Evolutionary conservation across 2,329 filamentous ascomycete genomes (phyloP).

Genomic region (Coniochaeta sp.): DNA sequence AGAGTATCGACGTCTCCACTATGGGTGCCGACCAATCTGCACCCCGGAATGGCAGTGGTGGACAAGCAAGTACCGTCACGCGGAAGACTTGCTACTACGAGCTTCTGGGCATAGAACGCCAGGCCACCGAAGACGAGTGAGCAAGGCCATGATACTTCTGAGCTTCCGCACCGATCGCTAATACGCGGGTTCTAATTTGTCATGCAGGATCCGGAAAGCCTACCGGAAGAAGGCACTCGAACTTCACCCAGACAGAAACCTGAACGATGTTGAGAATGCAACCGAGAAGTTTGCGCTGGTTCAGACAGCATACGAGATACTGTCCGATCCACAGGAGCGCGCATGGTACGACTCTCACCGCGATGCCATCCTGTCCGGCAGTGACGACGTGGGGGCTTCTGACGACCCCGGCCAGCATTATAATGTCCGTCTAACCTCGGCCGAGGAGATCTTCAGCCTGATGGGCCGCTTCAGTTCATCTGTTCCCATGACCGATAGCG

Average conservation of each 20-base stretch:
- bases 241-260: constrained; percentile 91
- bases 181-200: not conserved
- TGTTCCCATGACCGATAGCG: constrained; percentile 72
- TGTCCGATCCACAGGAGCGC: constrained; percentile 90
- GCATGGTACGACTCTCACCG: constrained; percentile 97
- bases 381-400: constrained; percentile 39
- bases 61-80: constrained; percentile 15
- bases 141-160: constrained; percentile 13
- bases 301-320: constrained; percentile 89
- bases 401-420: constrained; percentile 30
- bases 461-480: constrained; percentile 74
- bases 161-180: not conserved
- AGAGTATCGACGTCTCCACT: not conserved
- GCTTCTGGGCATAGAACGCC: constrained; percentile 64
- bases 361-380: constrained; percentile 69
- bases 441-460: constrained; percentile 69
- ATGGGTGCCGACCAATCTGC: constrained; percentile 54
- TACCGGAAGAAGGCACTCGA: constrained; percentile 88
- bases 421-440: constrained; percentile 67
- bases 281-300: constrained; percentile 86
- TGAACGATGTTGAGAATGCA: constrained; percentile 73
- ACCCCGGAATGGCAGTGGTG: constrained; percentile 19
- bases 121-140: constrained; percentile 76
- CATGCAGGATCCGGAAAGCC: constrained; percentile 77
- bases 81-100: constrained; percentile 79